Conservation (phyloP, 2,329 filamentous ascomycete species). For the Pseudocercospora ulei region DNA sequence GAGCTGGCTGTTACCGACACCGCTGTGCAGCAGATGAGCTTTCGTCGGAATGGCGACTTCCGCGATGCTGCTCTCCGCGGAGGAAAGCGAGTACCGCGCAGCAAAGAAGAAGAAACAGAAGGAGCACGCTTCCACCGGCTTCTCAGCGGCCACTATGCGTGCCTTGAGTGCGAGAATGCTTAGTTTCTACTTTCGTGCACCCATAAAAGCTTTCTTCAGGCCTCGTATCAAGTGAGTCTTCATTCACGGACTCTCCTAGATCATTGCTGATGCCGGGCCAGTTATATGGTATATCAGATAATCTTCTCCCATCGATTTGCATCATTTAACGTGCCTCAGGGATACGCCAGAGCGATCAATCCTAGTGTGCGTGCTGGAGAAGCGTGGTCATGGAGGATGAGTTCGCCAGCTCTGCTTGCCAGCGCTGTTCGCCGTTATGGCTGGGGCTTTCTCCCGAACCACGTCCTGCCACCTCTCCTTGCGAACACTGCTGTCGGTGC, state of each 20-base stretch:
- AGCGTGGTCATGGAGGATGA: conserved; percentile 54
- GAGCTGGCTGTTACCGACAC: conserved; percentile 1
- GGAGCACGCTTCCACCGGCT: conserved; percentile 57
- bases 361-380: conserved; percentile 44
- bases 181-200: conserved; percentile 83
- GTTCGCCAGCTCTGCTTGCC: conserved; percentile 59
- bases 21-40: conserved; percentile 17
- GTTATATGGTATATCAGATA: conserved; percentile 43
- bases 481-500: conserved; percentile 66
- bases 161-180: conserved; percentile 74
- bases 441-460: conserved; percentile 63
- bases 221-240: conserved; percentile 71
- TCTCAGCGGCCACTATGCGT: conserved; percentile 75
- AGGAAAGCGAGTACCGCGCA: conserved; percentile 8
- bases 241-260: background rate
- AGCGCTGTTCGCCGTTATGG: conserved; percentile 60
- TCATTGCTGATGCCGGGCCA: conserved; percentile 23
- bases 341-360: conserved; percentile 55
- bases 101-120: conserved; percentile 39
- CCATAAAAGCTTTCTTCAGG: conserved; percentile 85
- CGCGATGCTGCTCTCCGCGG: conserved; percentile 16
- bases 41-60: conserved; percentile 18
- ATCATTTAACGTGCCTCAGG: conserved; percentile 39
- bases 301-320: background rate
- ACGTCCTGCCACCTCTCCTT: conserved; percentile 64